Conservation (phyloP, 257 asterid species). For the Lycium barbarum region DNA sequence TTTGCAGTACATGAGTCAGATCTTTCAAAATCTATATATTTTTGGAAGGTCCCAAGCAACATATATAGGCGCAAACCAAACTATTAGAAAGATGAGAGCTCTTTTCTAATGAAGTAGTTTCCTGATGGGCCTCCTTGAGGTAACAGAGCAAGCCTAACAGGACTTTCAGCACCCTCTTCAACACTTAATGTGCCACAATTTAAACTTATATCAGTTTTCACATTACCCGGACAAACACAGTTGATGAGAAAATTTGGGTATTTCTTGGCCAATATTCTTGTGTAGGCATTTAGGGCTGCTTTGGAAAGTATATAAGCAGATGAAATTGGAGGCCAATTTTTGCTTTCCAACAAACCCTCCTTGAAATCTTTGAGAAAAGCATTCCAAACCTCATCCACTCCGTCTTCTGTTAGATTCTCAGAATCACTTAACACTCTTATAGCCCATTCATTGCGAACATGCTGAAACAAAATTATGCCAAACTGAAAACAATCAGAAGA, state of each 20-base stretch:
- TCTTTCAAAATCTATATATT: too few relatives aligned
- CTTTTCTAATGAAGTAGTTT: slow-evolving; percentile 41
- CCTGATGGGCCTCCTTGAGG: slow-evolving; percentile 67
- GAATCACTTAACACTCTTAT: slow-evolving; percentile 43
- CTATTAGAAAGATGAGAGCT: slow-evolving; percentile 43
- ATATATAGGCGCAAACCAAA: too few relatives aligned
- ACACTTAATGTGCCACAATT: slow-evolving; percentile 50
- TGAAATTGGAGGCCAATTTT: slow-evolving; percentile 56
- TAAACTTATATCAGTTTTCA: slow-evolving; percentile 53
- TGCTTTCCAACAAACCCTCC: slow-evolving; percentile 47
- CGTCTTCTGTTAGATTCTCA: slow-evolving; percentile 53
- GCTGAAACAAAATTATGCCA: slow-evolving; percentile 34
- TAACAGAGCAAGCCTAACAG: slow-evolving; percentile 55
- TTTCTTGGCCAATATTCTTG: slow-evolving; percentile 57
- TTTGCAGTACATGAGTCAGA: too few relatives aligned
- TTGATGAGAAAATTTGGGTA: slow-evolving; percentile 48
- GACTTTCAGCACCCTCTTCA: slow-evolving; percentile 57
- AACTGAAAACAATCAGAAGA: neutral
- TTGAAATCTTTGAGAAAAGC: slow-evolving; percentile 57
- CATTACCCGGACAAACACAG: slow-evolving; percentile 63
- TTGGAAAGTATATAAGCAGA: slow-evolving; percentile 51
- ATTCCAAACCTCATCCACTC: slow-evolving; percentile 53
- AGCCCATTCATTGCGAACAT: slow-evolving; percentile 52
- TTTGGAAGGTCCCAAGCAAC: neutral
- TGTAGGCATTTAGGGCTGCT: slow-evolving; percentile 61